Evolutionary conservation across 192 early-diverging fungal species (phyloP), one percentile per base, ranked within the genome.

Genomic region (Thamnidium elegans): DNA sequence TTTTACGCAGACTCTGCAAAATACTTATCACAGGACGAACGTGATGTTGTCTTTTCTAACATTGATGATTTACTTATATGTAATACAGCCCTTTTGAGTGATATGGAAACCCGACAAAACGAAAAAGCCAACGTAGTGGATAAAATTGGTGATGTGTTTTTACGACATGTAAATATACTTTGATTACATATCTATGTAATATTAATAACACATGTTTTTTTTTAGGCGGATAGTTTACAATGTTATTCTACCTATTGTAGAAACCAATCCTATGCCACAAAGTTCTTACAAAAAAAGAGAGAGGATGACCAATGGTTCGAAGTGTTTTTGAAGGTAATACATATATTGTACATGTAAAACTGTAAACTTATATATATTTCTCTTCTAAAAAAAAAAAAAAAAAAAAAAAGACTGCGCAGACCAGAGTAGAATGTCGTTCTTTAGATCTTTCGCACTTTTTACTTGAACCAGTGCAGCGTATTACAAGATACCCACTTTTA

Each of bases 401-500:
- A 11, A 39, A 23, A 36, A 58, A 65, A 45, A 77, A 87, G 79
- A 73, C 72, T 55, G 80, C 81, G 14, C 78, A 81, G 52, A 74
- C 75, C 10, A 80, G 81, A 43, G 86, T 87, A 1, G 66, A 74
- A 30, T 92, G 88, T 67, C 85, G 88, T 1, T 78, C 78, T 42
- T 67, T 94, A 32, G 92, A 94, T 66, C 79, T 94, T 9, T 89
- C 85, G 0, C 88, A 86, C 30, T 94, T 87, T 61, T 74, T 94
- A 36, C 81, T 98, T 20, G 81, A 96, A 7, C 97, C 97, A 1
- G 84, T 99, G 26, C 97, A 99, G 73, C 87, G 97, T 5, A 84
- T 99, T 43, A 95, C 95, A 13, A 83, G 95, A 76, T 99, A 98
- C 74, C 89, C 89, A 20, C 77, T 99, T 47, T 80, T 98, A 13